These are phyloP conservation scores for Capsicum chinense DNA, from an alignment of 257 asterid species.

Conservation along the genomic window DNA sequence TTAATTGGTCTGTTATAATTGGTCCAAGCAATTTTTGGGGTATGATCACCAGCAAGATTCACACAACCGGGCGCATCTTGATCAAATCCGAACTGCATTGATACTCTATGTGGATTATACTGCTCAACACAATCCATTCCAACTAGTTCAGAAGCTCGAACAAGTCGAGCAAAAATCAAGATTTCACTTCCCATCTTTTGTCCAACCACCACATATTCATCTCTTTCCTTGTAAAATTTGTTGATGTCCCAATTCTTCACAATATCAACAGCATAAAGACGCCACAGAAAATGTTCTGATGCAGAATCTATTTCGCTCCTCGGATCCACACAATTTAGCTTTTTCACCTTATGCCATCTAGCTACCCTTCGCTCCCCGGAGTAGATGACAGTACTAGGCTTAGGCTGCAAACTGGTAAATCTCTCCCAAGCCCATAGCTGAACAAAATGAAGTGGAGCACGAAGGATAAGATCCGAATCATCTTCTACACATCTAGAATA, in stretches of 20 bases:
- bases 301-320: slow-evolving; percentile 23
- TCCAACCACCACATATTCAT: slow-evolving; percentile 15
- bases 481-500: not conserved
- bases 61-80: slow-evolving; percentile 43
- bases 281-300: slow-evolving; percentile 32
- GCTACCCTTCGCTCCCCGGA: slow-evolving; percentile 37
- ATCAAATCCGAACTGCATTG: slow-evolving; percentile 47
- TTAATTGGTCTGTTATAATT: slow-evolving; percentile 36
- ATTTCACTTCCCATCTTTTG: slow-evolving; percentile 1
- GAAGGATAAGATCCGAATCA: not conserved
- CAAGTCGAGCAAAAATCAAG: slow-evolving; percentile 32
- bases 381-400: slow-evolving; percentile 1
- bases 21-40: slow-evolving; percentile 36
- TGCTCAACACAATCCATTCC: slow-evolving; percentile 39
- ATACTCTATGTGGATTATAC: slow-evolving; percentile 45
- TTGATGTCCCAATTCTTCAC: not conserved
- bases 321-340: too few relatives aligned
- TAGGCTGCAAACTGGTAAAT: not conserved
- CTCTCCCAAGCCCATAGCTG: slow-evolving; percentile 54
- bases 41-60: not conserved
- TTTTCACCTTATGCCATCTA: too few relatives aligned
- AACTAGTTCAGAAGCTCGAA: slow-evolving; percentile 32
- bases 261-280: slow-evolving; percentile 30
- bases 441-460: slow-evolving; percentile 24
- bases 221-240: not conserved